These are phyloP conservation scores for Colletotrichum higginsianum DNA, from an alignment of 2,329 filamentous ascomycete species.

Conservation along the genomic window DNA sequence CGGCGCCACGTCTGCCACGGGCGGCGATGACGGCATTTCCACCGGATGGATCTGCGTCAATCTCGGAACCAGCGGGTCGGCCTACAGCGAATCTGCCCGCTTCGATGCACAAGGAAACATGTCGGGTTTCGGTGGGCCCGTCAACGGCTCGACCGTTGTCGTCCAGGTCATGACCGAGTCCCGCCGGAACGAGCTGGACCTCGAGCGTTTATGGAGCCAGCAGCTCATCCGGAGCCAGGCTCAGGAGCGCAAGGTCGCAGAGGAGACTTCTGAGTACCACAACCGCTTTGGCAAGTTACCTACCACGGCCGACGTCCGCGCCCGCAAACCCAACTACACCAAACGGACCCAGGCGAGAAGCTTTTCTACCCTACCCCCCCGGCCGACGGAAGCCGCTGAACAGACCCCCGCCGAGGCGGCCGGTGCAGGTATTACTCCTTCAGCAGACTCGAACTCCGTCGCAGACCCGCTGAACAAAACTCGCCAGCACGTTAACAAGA, in stretches of 20 bases:
- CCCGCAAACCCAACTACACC: slow-evolving; percentile 10
- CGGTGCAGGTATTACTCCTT: slow-evolving; percentile 17
- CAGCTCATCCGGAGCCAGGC: slow-evolving; percentile 53
- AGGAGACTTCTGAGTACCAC: slow-evolving; percentile 47
- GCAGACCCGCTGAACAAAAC: slow-evolving; percentile 28
- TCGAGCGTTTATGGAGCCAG: slow-evolving; percentile 68
- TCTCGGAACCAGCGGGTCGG: slow-evolving; percentile 77
- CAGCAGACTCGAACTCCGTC: slow-evolving; percentile 5
- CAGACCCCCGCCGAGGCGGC: not conserved
- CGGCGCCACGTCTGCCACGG: slow-evolving; percentile 73
- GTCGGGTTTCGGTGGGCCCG: slow-evolving; percentile 80
- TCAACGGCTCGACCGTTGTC: slow-evolving; percentile 67
- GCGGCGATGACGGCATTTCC: slow-evolving; percentile 85
- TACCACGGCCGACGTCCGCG: slow-evolving; percentile 18
- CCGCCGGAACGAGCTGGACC: slow-evolving; percentile 65
- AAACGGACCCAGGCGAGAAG: slow-evolving; percentile 51
- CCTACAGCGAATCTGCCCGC: slow-evolving; percentile 60
- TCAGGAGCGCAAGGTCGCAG: slow-evolving; percentile 20
- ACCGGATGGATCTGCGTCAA: slow-evolving; percentile 98
- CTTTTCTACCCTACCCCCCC: slow-evolving; percentile 53
- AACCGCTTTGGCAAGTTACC: slow-evolving; percentile 39
- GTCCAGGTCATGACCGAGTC: slow-evolving; percentile 72
- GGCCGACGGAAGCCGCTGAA: slow-evolving; percentile 36
- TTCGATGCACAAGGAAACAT: slow-evolving; percentile 69
- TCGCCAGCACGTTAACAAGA: slow-evolving; percentile 53